phyloP scores from a whole-genome alignment of 2,329 filamentous ascomycete genomes.

The Verticillium nubilum region DNA sequence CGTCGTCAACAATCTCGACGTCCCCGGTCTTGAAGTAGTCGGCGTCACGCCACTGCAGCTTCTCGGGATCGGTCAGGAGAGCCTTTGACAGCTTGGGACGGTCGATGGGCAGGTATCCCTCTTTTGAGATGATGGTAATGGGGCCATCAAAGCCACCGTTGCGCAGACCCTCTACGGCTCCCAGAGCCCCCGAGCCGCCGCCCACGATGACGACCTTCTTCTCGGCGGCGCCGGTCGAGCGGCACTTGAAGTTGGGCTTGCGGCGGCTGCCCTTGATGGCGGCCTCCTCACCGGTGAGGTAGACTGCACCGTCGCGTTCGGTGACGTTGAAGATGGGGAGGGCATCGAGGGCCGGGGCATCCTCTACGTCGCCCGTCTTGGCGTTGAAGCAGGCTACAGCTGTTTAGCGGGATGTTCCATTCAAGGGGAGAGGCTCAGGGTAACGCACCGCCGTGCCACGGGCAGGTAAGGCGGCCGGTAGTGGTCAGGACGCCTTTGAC shows the following conservation, averaged over 20 bases:
- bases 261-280: constrained; percentile 72
- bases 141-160: constrained; percentile 73
- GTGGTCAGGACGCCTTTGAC: constrained; percentile 78
- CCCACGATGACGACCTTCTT: constrained; percentile 77
- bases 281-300: constrained; percentile 74
- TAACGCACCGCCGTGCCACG: constrained; percentile 84
- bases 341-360: constrained; percentile 86
- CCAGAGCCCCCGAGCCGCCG: constrained; percentile 79
- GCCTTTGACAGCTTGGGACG: constrained; percentile 95
- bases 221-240: constrained; percentile 29
- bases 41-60: constrained; percentile 70
- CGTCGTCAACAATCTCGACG: constrained; percentile 52
- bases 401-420: too few species aligned
- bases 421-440: background rate
- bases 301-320: constrained; percentile 78
- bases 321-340: constrained; percentile 75
- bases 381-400: constrained; percentile 82
- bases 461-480: constrained; percentile 81
- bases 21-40: constrained; percentile 67
- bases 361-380: constrained; percentile 85
- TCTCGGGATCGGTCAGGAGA: constrained; percentile 72
- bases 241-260: constrained; percentile 67
- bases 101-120: constrained; percentile 85
- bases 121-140: constrained; percentile 78
- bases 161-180: constrained; percentile 75